A percentile compares a stretch with the other conserved stretches of the same genome.
Conservation (phyloP, 1,139 yeast species). For the Sugiyamaella castrensis region DNA sequence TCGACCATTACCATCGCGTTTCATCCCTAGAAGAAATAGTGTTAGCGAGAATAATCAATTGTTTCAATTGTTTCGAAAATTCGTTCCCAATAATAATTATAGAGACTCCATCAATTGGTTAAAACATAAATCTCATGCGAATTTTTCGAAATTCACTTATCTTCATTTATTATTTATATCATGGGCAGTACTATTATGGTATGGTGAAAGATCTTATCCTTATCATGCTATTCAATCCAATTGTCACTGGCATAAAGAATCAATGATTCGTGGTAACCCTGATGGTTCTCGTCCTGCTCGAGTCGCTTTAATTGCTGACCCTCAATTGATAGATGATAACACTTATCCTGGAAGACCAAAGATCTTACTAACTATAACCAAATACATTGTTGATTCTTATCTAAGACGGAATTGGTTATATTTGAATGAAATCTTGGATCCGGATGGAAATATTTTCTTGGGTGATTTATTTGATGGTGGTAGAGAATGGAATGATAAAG, state of each 20-base stretch:
- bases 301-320: conserved; percentile 81
- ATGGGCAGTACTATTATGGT: conserved; percentile 55
- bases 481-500: conserved; percentile 70
- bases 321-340: conserved; percentile 81
- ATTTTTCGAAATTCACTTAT: conserved; percentile 10
- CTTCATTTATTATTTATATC: conserved; percentile 30
- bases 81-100: too few relatives aligned
- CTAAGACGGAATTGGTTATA: conserved; percentile 71
- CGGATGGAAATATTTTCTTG: conserved; percentile 72
- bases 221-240: conserved; percentile 41
- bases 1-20: too few relatives aligned
- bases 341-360: conserved; percentile 48
- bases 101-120: background rate
- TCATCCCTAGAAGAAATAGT: too few relatives aligned
- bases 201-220: conserved; percentile 61
- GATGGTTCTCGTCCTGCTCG: conserved; percentile 47
- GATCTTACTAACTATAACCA: conserved; percentile 35
- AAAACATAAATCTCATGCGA: background rate
- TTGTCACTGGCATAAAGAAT: conserved; percentile 54
- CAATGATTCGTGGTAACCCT: background rate
- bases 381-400: conserved; percentile 63
- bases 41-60: too few relatives aligned
- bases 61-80: too few relatives aligned
- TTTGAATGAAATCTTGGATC: conserved; percentile 58
- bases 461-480: conserved; percentile 98